Evolutionary conservation across 257 asterid genomes (phyloP).

Genomic region (Plectranthus barbatus): DNA sequence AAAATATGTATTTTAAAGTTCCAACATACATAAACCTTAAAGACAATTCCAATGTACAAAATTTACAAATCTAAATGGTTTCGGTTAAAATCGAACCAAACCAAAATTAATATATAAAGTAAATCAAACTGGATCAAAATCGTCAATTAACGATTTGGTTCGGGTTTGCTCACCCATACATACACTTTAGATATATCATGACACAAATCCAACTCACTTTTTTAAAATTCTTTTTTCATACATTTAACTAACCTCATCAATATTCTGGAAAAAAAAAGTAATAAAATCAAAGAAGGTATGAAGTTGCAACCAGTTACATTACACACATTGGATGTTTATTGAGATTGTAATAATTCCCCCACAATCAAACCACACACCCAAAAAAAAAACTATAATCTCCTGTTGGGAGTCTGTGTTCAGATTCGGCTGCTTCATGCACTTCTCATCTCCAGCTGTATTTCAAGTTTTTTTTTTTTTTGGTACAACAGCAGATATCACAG

Average conservation of each 20-base stretch:
- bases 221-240: background rate
- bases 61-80: too few species aligned
- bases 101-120: too few species aligned
- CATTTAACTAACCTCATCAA: background rate
- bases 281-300: background rate
- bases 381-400: background rate
- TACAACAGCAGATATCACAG: background rate
- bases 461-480: background rate
- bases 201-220: constrained; percentile 28
- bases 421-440: constrained; percentile 1
- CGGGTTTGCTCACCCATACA: too few species aligned
- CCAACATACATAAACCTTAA: too few species aligned
- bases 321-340: background rate
- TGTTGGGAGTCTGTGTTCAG: background rate
- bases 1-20: too few species aligned
- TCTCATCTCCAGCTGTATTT: background rate
- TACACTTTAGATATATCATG: constrained; percentile 18
- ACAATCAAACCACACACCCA: background rate
- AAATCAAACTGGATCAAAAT: too few species aligned
- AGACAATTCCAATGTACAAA: too few species aligned
- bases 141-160: too few species aligned
- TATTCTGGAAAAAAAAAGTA: background rate
- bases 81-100: too few species aligned
- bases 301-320: background rate
- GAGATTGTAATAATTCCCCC: background rate